These are phyloP conservation scores for Chionographis japonica DNA, from an alignment of 106 monocot species.

Conservation along the genomic window DNA sequence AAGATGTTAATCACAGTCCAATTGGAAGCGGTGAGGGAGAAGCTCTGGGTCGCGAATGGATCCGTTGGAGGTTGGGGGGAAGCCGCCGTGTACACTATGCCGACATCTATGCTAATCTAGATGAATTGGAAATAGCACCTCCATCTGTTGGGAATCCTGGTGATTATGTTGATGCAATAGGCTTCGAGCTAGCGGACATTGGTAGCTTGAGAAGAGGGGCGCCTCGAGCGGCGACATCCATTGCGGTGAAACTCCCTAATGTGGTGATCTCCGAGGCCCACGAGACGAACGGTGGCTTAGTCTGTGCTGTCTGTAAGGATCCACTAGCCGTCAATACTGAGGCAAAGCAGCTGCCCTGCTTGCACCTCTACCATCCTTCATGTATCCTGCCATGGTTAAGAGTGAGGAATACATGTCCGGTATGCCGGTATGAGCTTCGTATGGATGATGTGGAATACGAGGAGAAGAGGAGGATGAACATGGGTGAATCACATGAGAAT, in stretches of 20 bases:
- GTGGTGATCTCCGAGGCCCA: slow-evolving; percentile 56
- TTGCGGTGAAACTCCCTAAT: slow-evolving; percentile 44
- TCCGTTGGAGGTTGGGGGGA: slow-evolving; percentile 15
- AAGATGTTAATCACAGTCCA: slow-evolving; percentile 18
- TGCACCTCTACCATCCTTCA: slow-evolving; percentile 66
- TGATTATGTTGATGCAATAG: slow-evolving; percentile 58
- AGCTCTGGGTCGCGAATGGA: slow-evolving; percentile 16
- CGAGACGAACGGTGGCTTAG: slow-evolving; percentile 42
- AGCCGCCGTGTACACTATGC: slow-evolving; percentile 3
- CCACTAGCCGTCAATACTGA: slow-evolving; percentile 21
- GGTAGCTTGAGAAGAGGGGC: slow-evolving; percentile 71
- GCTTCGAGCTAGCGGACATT: slow-evolving; percentile 62
- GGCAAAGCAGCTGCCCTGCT: slow-evolving; percentile 70
- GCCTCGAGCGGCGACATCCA: slow-evolving; percentile 56
- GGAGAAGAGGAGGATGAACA: slow-evolving; percentile 23
- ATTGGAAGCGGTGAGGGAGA: slow-evolving; percentile 14
- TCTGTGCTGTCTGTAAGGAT: slow-evolving; percentile 91
- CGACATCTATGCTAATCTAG: slow-evolving; percentile 29
- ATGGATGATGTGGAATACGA: slow-evolving; percentile 77
- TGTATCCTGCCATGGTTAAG: slow-evolving; percentile 87
- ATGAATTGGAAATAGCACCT: slow-evolving; percentile 20
- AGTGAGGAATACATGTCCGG: slow-evolving; percentile 79
- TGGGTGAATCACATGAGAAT: not conserved
- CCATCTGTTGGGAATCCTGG: slow-evolving; percentile 30
- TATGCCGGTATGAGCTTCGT: slow-evolving; percentile 87